These are phyloP conservation scores for Ophiocytium majus DNA, from an alignment of 352 stramenopile genomes.

Conservation along the genomic window DNA sequence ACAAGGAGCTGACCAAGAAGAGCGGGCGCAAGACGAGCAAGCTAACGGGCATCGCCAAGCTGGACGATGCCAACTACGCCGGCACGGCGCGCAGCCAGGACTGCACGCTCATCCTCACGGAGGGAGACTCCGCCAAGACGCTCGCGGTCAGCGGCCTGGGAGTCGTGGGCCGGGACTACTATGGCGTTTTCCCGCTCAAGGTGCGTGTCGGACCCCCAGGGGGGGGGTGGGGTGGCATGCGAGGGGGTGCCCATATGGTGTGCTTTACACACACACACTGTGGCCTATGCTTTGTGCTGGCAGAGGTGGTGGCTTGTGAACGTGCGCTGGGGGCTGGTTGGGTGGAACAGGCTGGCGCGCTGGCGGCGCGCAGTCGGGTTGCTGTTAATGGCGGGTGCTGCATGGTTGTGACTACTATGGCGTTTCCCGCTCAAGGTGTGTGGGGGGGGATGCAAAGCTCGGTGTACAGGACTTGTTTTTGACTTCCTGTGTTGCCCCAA, in stretches of 20 bases:
- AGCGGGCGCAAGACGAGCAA: conserved; percentile 58
- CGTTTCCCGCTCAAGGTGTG: too few species aligned
- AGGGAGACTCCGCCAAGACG: conserved; percentile 98
- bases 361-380: too few species aligned
- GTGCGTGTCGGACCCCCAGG: too few species aligned
- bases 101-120: conserved; percentile 96
- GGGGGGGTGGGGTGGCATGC: too few species aligned
- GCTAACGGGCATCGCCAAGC: conserved; percentile 89
- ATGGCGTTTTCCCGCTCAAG: conserved; percentile 97
- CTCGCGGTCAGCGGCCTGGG: conserved; percentile 94
- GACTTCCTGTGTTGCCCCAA: too few species aligned
- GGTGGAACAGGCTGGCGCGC: too few species aligned
- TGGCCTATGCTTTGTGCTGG: neutral
- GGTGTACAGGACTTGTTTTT: too few species aligned
- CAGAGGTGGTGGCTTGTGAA: too few species aligned
- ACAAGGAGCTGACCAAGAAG: conserved; percentile 64
- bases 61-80: conserved; percentile 97
- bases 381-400: too few species aligned
- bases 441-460: too few species aligned
- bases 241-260: conserved; percentile 44
- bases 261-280: neutral
- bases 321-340: too few species aligned
- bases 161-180: conserved; percentile 95
- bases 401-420: too few species aligned
- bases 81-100: conserved; percentile 81